Evolutionary conservation across 2,329 filamentous ascomycete species (phyloP).

Genomic region (Parasarocladium wereldwijsianum): DNA sequence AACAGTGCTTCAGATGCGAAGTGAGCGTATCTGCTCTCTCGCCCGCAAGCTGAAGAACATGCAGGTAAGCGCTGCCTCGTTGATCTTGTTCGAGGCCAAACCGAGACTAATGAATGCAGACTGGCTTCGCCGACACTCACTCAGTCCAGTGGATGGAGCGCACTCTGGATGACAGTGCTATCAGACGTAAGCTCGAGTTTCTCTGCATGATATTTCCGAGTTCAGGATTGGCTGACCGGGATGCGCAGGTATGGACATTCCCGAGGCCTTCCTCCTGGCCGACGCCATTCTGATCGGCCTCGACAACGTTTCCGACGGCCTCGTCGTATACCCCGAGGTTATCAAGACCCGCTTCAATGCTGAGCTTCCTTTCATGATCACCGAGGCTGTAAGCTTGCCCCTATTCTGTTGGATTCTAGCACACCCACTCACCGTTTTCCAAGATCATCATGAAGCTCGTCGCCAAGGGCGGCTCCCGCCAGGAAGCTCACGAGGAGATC

Average conservation of each 20-base stretch:
- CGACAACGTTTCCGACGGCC: slow-evolving; percentile 52
- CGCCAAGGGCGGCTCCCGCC: slow-evolving; percentile 53
- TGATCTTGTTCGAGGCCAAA: too few species aligned
- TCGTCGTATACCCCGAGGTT: slow-evolving; percentile 66
- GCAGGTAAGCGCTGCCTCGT: too few species aligned
- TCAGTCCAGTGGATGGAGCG: slow-evolving; percentile 41
- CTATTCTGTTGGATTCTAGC: not conserved
- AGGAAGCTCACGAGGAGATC: slow-evolving; percentile 80
- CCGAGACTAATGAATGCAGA: too few species aligned
- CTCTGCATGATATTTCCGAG: slow-evolving; percentile 12
- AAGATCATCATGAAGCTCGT: slow-evolving; percentile 64
- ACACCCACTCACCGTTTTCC: slow-evolving; percentile 6
- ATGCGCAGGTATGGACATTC: slow-evolving; percentile 37
- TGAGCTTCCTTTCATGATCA: slow-evolving; percentile 81
- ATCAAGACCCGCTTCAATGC: slow-evolving; percentile 54
- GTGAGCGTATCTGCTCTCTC: slow-evolving; percentile 29
- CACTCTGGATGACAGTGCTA: slow-evolving; percentile 62
- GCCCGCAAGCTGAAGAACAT: slow-evolving; percentile 30
- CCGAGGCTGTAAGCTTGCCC: slow-evolving; percentile 15
- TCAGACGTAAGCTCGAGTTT: slow-evolving; percentile 30
- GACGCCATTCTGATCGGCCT: slow-evolving; percentile 53
- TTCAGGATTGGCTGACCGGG: slow-evolving; percentile 2
- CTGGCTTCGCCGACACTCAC: slow-evolving; percentile 14
- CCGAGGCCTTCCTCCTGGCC: slow-evolving; percentile 51
- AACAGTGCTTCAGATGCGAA: slow-evolving; percentile 25